Percentiles rank a stretch among this genome's conserved stretches.
phyloP scores from a whole-genome alignment of 2,329 filamentous ascomycete genomes.

The Niveomyces coronatus region DNA sequence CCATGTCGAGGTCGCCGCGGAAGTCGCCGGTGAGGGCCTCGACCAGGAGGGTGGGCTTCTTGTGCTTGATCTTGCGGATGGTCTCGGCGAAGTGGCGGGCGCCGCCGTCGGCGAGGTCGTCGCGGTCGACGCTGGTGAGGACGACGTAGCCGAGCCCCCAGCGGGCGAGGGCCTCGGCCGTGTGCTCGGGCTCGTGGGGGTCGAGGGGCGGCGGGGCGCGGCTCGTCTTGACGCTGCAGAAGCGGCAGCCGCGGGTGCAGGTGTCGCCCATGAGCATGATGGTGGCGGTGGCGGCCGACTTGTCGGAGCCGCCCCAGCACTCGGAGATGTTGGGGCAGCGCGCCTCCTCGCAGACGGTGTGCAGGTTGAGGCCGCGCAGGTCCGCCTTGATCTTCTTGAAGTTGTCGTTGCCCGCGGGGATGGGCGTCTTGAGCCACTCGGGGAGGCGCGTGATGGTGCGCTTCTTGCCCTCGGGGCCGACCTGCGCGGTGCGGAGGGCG shows the following conservation, averaged over 20 bases:
- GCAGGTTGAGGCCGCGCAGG: constrained; percentile 75
- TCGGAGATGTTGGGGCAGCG: constrained; percentile 95
- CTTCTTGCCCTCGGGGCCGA: constrained; percentile 52
- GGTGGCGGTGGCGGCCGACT: constrained; percentile 85
- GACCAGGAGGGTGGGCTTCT: constrained; percentile 65
- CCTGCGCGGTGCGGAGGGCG: constrained; percentile 50
- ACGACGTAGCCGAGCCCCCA: constrained; percentile 98
- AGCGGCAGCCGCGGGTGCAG: constrained; percentile 90
- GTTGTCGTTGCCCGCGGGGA: constrained; percentile 69
- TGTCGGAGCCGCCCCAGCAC: constrained; percentile 89
- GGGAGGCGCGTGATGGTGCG: constrained; percentile 66
- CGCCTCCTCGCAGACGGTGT: constrained; percentile 97
- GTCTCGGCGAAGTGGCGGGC: constrained; percentile 88
- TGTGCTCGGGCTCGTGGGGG: constrained; percentile 93
- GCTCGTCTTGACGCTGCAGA: constrained; percentile 92
- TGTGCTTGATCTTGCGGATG: constrained; percentile 84
- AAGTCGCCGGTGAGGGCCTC: constrained; percentile 86
- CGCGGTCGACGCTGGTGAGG: constrained; percentile 84
- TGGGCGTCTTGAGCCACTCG: constrained; percentile 91
- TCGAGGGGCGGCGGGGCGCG: constrained; percentile 70
- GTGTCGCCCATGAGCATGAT: constrained; percentile 99
- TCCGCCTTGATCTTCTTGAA: constrained; percentile 95
- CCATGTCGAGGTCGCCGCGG: constrained; percentile 76
- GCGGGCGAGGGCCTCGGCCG: constrained; percentile 79
- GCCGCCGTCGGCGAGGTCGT: constrained; percentile 83